Evolutionary conservation across 352 stramenopile species (phyloP), one percentile per base, ranked within the genome.

Genomic region (Phytophthora lateralis): DNA sequence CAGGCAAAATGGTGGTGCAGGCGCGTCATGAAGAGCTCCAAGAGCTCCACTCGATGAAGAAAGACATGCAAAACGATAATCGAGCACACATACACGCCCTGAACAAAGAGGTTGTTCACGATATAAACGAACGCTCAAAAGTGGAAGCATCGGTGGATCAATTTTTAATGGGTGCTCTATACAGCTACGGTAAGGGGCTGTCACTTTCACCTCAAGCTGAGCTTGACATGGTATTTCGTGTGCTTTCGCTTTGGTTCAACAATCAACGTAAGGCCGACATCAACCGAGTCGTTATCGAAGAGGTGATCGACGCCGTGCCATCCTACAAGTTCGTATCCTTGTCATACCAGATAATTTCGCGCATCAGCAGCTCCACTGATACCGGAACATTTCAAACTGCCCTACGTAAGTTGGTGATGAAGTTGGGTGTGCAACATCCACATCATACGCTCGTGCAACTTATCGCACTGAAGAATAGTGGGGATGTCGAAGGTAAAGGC

Each of bases 321-420:
- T 98, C 89, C 12, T 99, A 97, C 82, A 97, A 98, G 63, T 98
- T 99, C 60, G 88, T 99, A 21, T 95, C 96, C 15, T 73, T 99
- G 9, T 97, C 91, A 15, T 99, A 99, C 68, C 97, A 99, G 79
- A 94, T 99, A 20, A 98, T 99, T 52, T 98, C 97, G 20, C 82
- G 97, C 0, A 90, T 99, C 18, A 97, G 90, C 30, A 82, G 65
- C 48, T 58, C 57, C 39, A 51, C 47, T 38, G 51, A 72, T 12
- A 43, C 27, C 8, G 47, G 54, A 15, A 57, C 50, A 5, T 98
- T 98, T 73, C 85, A 98, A 75, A 80, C 67, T 10, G 88, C 86
- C 1, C 68, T 99, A 12, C 82, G 85, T 24, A 66, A 78, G 15
- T 66, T 99, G 6, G 88, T 99, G 35, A 63, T 96, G 11, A 96